Base-by-base conservation (phyloP, 73 alveolate genomes). In the Symbiodinium natans region DNA sequence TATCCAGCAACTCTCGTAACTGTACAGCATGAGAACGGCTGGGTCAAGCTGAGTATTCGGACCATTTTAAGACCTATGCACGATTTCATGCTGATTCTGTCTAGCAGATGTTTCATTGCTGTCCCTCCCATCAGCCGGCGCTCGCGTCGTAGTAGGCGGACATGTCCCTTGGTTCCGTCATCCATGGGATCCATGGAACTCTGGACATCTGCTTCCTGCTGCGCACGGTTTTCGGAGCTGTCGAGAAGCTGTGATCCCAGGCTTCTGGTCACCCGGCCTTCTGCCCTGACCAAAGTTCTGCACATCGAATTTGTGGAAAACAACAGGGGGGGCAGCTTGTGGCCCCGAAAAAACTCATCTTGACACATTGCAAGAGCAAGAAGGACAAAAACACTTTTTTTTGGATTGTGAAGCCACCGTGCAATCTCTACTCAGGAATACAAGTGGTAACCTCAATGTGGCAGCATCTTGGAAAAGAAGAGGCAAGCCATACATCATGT, bases 131-230 rank as follows among this genome's bases (percentile, higher is more conserved):
- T 63, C 80, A 63, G 80, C 80, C 80, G 27, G 80, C 80, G 80
- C 80, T 63, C 33, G 80, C 80, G 33, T 63, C 80, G 80, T 63
- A 63, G 80, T 63, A 63, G 36, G 17, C 36, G 80, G 80, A 63
- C 80, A 63, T 63, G 80, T 63, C 80, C 80, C 80, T 63, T 19
- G 80, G 36, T 52, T 23, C 71, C 10, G 23, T 52, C 71, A 52
- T 23, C 21, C 71, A 52, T 52, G 23, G n/a, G 31, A 52, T 23
- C 71, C 15, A 10, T 2, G 71, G n/a, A 52, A 29, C 71, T 4
- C 71, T 52, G n/a, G n/a, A n/a, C n/a, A n/a, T n/a, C n/a, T n/a
- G n/a, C n/a, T n/a, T n/a, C n/a, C n/a, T n/a, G n/a, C n/a, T n/a
- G n/a, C n/a, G n/a, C n/a, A n/a, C n/a, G n/a, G n/a, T n/a, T n/a